These are phyloP conservation scores for Rhexocercosporidium sp. DNA, from an alignment of 2,329 filamentous ascomycete genomes.

Conservation along the genomic window DNA sequence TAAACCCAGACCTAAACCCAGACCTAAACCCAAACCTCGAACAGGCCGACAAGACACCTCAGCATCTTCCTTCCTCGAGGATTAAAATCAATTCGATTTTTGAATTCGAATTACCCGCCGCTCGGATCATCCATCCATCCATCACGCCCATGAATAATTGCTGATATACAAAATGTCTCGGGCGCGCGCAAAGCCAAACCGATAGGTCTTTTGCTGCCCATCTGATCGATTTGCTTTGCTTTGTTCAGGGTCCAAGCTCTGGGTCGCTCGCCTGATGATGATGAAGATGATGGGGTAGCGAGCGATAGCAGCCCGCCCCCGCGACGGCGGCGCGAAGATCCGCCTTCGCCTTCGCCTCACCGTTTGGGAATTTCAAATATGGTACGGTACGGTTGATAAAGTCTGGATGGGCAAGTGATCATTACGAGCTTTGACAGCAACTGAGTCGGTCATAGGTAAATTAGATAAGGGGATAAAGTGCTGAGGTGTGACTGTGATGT, in stretches of 20 bases:
- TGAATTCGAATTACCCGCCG: slow-evolving; percentile 2
- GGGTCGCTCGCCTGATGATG: slow-evolving; percentile 5
- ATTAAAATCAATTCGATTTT: no score
- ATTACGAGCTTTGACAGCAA: neutral
- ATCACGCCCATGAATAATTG: neutral
- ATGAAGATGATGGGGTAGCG: neutral
- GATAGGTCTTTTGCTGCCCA: neutral
- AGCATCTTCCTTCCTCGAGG: no score
- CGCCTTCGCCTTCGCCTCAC: neutral
- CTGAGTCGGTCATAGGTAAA: slow-evolving; percentile 9
- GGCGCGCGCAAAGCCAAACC: neutral
- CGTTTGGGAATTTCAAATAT: no score
- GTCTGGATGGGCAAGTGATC: slow-evolving; percentile 1
- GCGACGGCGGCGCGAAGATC: slow-evolving; percentile 23
- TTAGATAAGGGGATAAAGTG: neutral
- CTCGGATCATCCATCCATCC: neutral
- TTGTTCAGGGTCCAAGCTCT: neutral
- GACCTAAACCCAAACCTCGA: neutral
- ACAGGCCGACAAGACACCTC: no score
- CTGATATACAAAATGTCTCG: neutral
- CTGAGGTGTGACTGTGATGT: slow-evolving; percentile 16
- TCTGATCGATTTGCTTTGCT: neutral
- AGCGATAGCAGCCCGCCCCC: no score
- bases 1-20: neutral
- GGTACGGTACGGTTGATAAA: no score